phyloP scores from a whole-genome alignment of 2,329 filamentous ascomycete genomes.

The Neobulgaria alba region DNA sequence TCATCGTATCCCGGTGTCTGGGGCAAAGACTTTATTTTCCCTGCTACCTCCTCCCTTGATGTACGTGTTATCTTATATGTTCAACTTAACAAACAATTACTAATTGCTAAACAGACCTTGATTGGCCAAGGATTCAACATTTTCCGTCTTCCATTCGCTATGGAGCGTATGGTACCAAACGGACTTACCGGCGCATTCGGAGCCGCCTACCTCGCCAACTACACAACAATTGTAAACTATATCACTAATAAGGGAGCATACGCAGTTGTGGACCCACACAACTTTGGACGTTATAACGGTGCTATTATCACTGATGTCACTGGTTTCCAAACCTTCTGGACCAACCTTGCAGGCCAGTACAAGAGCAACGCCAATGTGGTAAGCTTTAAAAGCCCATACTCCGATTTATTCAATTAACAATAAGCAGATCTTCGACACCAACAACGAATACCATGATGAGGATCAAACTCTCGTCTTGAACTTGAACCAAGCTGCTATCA shows the following conservation, averaged over 20 bases:
- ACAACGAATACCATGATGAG: constrained; percentile 39
- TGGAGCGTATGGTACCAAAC: constrained; percentile 47
- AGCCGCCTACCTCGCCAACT: constrained; percentile 35
- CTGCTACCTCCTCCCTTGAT: constrained; percentile 2
- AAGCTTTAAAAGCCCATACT: background rate
- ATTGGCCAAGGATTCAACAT: constrained; percentile 18
- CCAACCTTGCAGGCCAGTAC: constrained; percentile 32
- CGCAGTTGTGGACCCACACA: constrained; percentile 41
- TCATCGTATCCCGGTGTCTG: constrained; percentile 44
- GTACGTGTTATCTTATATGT: constrained; percentile 1
- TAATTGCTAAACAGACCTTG: constrained; percentile 11
- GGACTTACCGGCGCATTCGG: constrained; percentile 37
- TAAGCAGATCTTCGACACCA: constrained; percentile 31
- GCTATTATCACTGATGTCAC: constrained; percentile 30
- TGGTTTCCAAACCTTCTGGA: constrained; percentile 34
- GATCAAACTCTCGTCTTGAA: constrained; percentile 32
- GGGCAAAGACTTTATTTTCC: constrained; percentile 44
- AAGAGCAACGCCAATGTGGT: constrained; percentile 30
- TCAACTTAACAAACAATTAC: background rate
- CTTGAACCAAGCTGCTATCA: constrained; percentile 38
- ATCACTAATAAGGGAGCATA: constrained; percentile 41
- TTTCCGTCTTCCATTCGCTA: constrained; percentile 35
- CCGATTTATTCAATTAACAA: background rate
- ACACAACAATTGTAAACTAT: constrained; percentile 35
- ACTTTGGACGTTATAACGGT: constrained; percentile 41